Evolutionary conservation across 2,329 filamentous ascomycete genomes (phyloP), one percentile per base, ranked within the genome.

Genomic region (Sclerotinia subarctica): DNA sequence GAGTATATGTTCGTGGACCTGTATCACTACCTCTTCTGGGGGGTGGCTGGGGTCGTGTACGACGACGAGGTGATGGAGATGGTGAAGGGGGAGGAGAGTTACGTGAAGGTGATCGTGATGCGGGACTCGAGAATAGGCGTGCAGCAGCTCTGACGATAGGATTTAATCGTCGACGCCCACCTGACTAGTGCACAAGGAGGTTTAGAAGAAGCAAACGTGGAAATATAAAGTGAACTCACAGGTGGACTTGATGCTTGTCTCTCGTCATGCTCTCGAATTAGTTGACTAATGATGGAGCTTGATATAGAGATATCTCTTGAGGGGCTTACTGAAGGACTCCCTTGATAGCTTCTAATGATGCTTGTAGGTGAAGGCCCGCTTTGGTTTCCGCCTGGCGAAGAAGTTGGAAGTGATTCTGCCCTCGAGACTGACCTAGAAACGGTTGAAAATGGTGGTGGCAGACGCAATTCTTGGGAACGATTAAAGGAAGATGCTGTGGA

Each of bases 401-500:
- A 68, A 11, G 59, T 66, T 65, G 74, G 72, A 38, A 74, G 65
- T 62, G 70, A 70, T 38, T 66, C 69, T 21, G 69, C 70, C 21
- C 66, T 69, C 7, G 73, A 76, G 19, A 68, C 63, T 15, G 68
- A 73, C 11, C 76, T 73, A 52, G 72, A 57, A 15, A 70, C 68
- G 13, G 71, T 69, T 13, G 75, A 77, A 53, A 77, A 77, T 62
- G 76, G 76, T n/a, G 74, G 74, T 10, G 76, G 76, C 7, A 77
- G 66, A 44, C 64, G 47, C 44, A 74, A 60, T 38, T 63, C 63
- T 47, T 69, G 64, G 1, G 74, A 74, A 1, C 17, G n/a, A 29
- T n/a, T n/a, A 59, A 10, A 5, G 3, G 38, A 38, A 47, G 35
- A 19, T 1, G 26, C 19, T 21, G 63, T 49, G 17, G 53, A 59